Evolutionary conservation across 192 early-diverging fungal species (phyloP), one percentile per base, ranked within the genome.

Genomic region (Funneliformis mosseae): DNA sequence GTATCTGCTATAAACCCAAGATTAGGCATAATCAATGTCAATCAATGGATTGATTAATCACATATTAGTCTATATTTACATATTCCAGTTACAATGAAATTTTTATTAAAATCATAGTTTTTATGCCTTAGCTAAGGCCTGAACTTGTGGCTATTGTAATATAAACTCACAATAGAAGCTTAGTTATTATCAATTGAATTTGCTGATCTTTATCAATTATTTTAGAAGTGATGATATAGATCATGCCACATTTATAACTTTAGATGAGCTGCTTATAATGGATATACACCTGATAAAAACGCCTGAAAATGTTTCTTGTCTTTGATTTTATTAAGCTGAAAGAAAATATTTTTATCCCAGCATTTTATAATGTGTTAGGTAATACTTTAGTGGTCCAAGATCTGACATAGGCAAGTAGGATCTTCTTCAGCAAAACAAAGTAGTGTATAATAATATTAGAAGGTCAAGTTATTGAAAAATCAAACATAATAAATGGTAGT

Each of bases 401-500:
- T 80, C 78, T 99, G 81, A 84, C 90, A 43, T 91, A 94, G 80
- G 98, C 97, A 12, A 96, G 95, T 77, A 85, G 90, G 41, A 93
- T 99, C 63, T 96, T 97, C 0, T 99, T 92, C 80, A 92, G 94
- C 21, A 76, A 78, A 39, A 87, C 86, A 27, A 90, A 96, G 18
- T 94, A n/a, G 92, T 90, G 97, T 39, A 97, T 98, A 39, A 87
- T 86, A 27, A 99, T 95, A 1, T 83, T 99, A 55, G 94, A 94
- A 66, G 97, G 98, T 2, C 89, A 95, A 68, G 83, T 99, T 64
- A 96, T 99, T 99, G 95, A 92, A n/a, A n/a, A n/a, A n/a, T n/a
- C n/a, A n/a, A n/a, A n/a, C n/a, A n/a, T n/a, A n/a, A n/a, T n/a
- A n/a, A n/a, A n/a, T n/a, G n/a, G n/a, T n/a, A n/a, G n/a, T n/a